These are phyloP conservation scores for Fusarium newnesense DNA, from an alignment of 2,329 filamentous ascomycete species.

Conservation along the genomic window DNA sequence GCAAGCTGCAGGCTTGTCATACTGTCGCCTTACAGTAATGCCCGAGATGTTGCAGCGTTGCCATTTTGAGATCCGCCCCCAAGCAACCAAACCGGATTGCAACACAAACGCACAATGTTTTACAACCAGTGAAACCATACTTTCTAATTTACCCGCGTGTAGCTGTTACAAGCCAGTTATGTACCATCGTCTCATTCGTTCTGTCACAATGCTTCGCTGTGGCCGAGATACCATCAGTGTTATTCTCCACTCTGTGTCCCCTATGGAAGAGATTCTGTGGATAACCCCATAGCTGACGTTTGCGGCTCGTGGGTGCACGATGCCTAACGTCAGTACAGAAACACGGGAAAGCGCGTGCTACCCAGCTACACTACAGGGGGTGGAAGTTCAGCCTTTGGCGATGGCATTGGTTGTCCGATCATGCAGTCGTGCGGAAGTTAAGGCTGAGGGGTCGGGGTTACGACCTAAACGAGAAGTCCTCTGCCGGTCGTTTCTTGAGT, in stretches of 20 bases:
- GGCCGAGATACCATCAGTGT: constrained; percentile 9
- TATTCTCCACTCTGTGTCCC: not conserved
- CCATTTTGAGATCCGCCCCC: constrained; percentile 51
- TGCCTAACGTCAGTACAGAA: not conserved
- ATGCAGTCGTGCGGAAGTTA: not conserved
- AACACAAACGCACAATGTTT: not conserved
- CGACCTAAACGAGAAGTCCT: not conserved
- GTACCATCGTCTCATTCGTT: not conserved
- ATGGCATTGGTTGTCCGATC: constrained; percentile 7
- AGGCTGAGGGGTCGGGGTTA: not conserved
- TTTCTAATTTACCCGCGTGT: not conserved
- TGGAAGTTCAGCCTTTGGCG: not conserved
- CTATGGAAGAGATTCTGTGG: not conserved
- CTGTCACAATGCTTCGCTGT: not conserved
- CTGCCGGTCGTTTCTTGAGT: not conserved
- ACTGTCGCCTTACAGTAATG: constrained; percentile 63
- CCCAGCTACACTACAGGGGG: not conserved
- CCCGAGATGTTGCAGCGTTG: constrained; percentile 54
- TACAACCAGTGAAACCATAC: not conserved
- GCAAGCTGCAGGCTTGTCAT: constrained; percentile 63
- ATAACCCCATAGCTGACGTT: not conserved
- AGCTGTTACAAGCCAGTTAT: not conserved
- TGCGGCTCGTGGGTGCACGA: not conserved
- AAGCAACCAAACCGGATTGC: constrained; percentile 35
- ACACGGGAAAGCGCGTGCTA: not conserved